Base-by-base conservation (phyloP, 2,329 filamentous ascomycete species). In the Chrysoporthe deuterocubensis region DNA sequence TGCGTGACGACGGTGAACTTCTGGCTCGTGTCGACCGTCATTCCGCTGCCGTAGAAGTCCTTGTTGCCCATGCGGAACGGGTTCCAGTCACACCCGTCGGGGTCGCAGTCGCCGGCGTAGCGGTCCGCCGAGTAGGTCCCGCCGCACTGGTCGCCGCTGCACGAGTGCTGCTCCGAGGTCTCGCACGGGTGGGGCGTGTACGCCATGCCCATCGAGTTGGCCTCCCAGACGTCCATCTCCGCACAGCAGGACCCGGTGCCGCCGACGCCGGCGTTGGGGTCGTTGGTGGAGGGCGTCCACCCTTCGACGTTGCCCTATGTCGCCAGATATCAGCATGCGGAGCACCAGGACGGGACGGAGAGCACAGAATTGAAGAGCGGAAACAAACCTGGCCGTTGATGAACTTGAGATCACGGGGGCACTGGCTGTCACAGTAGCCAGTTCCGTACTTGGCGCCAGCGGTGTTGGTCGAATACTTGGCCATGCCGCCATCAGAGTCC, bases 1-100 rank as follows among this genome's bases (percentile, higher is more conserved):
- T 89, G 87, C 11, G 88, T 90, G 59, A 90, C 84, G 6, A 91
- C 87, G 7, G 79, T 90, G 74, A 90, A 81, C 68, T 84, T 83
- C 72, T 81, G 81, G 64, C 75, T 83, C 62, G 87, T 89, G 76
- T 90, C 84, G 70, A 91, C 81, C 18, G 80, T 87, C 76, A 80
- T 81, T 70, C 83, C 85, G 0, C 82, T 78, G 48, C 88, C 89
- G 77, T 86, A 90, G 81, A 90, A 91, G 76, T 80, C 78, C 44
- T 79, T 79, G 76, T 86, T 84, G 57, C 87, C 88, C 80, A 87
- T 82, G 73, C 88, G 87, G 84, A 85, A 90, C 37, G 84, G 79
- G 82, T 89, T 89, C 81, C 87, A 89, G 75, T 90, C 88, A 73
- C 89, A 91, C 32, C 89, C 89, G 71, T 88, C 85, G 67, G 85